Percentiles rank a stretch among this genome's conserved stretches.
phyloP scores from a whole-genome alignment of 768 basidiomycete genomes.

The Coprinellus aureogranulatus region DNA sequence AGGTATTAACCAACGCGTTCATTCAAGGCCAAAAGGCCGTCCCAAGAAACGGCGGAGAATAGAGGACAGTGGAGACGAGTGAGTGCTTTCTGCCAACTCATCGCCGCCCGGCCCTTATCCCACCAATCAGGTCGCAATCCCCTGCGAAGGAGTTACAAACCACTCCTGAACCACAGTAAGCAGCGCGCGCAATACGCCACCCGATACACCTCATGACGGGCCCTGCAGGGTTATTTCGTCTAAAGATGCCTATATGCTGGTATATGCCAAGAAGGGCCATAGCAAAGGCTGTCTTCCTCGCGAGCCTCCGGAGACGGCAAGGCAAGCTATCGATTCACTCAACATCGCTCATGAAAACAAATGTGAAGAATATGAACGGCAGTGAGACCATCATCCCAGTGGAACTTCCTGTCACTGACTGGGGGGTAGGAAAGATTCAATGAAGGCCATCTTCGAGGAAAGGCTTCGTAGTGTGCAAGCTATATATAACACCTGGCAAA shows the following conservation, averaged over 20 bases:
- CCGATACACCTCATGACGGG: neutral
- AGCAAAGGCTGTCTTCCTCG: slow-evolving; percentile 22
- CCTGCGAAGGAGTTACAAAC: neutral
- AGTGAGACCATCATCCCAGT: slow-evolving; percentile 31
- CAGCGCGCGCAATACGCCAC: neutral
- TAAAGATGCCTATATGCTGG: slow-evolving; percentile 92
- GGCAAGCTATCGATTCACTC: slow-evolving; percentile 48
- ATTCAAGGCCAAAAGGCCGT: slow-evolving; percentile 33
- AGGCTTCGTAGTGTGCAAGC: neutral
- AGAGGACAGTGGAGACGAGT: slow-evolving; percentile 54
- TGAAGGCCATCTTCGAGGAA: neutral
- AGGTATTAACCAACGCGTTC: neutral
- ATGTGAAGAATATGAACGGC: slow-evolving; percentile 47
- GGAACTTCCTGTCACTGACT: slow-evolving; percentile 7
- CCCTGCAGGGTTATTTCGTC: slow-evolving; percentile 55
- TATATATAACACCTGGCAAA: slow-evolving; percentile 45
- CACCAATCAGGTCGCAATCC: neutral
- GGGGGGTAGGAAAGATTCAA: slow-evolving; percentile 40
- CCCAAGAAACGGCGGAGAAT: slow-evolving; percentile 51
- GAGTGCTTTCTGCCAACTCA: neutral
- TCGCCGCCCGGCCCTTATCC: neutral
- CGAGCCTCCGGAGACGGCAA: slow-evolving; percentile 54
- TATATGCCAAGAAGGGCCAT: slow-evolving; percentile 61
- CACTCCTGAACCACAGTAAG: neutral
- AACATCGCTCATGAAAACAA: slow-evolving; percentile 56